Evolutionary conservation across 257 asterid genomes (phyloP).

Genomic region (Salvia hispanica): DNA sequence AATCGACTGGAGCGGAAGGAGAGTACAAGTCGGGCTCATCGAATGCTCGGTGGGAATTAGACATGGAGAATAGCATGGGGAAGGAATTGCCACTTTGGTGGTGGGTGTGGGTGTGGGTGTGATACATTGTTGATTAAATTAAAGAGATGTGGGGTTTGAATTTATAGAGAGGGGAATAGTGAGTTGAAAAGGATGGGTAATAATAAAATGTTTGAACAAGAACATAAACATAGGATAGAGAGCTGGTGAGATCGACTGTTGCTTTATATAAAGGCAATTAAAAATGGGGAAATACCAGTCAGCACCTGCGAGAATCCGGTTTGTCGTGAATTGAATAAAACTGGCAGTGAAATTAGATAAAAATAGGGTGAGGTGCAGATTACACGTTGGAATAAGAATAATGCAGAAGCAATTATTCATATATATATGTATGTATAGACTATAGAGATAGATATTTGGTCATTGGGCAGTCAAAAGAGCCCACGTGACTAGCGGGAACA

Average conservation of each 20-base stretch:
- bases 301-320: slow-evolving; percentile 49
- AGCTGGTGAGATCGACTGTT: slow-evolving; percentile 33
- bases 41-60: slow-evolving; percentile 26
- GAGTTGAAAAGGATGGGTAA: slow-evolving; percentile 54
- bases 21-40: slow-evolving; percentile 50
- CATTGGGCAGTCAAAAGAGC: slow-evolving; percentile 79
- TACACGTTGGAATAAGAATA: slow-evolving; percentile 34
- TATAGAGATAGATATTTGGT: slow-evolving; percentile 34
- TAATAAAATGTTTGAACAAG: slow-evolving; percentile 53
- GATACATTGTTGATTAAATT: slow-evolving; percentile 37
- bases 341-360: slow-evolving; percentile 39
- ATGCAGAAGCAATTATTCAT: not conserved
- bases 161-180: slow-evolving; percentile 38
- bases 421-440: slow-evolving; percentile 31
- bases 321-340: slow-evolving; percentile 43
- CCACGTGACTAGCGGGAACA: slow-evolving; percentile 93
- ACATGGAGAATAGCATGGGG: slow-evolving; percentile 68
- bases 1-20: slow-evolving; percentile 69
- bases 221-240: slow-evolving; percentile 43
- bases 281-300: slow-evolving; percentile 53
- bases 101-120: slow-evolving; percentile 32
- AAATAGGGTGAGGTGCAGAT: slow-evolving; percentile 34
- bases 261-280: slow-evolving; percentile 42
- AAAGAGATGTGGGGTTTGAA: too few relatives aligned
- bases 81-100: slow-evolving; percentile 40